phyloP scores from a whole-genome alignment of 106 monocot genomes.

The Acorus calamus region DNA sequence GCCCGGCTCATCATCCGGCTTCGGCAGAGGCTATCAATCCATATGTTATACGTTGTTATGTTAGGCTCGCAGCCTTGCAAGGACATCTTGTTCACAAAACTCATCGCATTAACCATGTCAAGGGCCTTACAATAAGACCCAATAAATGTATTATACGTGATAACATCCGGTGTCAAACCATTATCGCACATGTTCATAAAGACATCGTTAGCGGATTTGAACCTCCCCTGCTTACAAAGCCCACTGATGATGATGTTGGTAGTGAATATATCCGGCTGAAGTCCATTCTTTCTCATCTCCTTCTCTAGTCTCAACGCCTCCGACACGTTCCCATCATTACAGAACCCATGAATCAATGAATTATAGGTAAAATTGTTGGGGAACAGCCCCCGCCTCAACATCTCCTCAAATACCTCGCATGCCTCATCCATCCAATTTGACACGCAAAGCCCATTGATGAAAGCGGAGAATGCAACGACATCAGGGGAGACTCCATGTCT shows the following conservation, averaged over 20 bases:
- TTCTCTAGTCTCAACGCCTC: slow-evolving; percentile 49
- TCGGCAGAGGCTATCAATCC: slow-evolving; percentile 63
- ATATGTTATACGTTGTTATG: slow-evolving; percentile 87
- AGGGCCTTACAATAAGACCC: slow-evolving; percentile 36
- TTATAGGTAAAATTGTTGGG: slow-evolving; percentile 84
- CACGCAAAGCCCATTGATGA: slow-evolving; percentile 70
- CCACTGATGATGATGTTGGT: slow-evolving; percentile 83
- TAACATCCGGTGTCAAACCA: slow-evolving; percentile 47
- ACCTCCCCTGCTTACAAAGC: slow-evolving; percentile 33
- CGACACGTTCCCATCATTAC: slow-evolving; percentile 41
- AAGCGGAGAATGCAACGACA: slow-evolving; percentile 78
- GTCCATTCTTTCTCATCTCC: slow-evolving; percentile 54
- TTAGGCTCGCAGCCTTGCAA: slow-evolving; percentile 57
- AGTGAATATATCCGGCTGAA: slow-evolving; percentile 77
- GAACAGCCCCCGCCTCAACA: slow-evolving; percentile 54
- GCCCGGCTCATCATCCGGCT: slow-evolving; percentile 45
- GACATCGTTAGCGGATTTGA: slow-evolving; percentile 27
- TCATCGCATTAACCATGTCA: slow-evolving; percentile 39
- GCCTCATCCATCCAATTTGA: slow-evolving; percentile 45
- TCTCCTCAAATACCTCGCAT: slow-evolving; percentile 36
- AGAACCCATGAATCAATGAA: slow-evolving; percentile 64
- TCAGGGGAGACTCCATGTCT: slow-evolving; percentile 40
- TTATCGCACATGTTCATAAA: slow-evolving; percentile 28
- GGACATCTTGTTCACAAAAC: slow-evolving; percentile 39
- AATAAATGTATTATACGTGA: slow-evolving; percentile 80